Evolutionary conservation across 805 yeast genomes (phyloP).

Genomic region (Saturnispora hagleri): DNA sequence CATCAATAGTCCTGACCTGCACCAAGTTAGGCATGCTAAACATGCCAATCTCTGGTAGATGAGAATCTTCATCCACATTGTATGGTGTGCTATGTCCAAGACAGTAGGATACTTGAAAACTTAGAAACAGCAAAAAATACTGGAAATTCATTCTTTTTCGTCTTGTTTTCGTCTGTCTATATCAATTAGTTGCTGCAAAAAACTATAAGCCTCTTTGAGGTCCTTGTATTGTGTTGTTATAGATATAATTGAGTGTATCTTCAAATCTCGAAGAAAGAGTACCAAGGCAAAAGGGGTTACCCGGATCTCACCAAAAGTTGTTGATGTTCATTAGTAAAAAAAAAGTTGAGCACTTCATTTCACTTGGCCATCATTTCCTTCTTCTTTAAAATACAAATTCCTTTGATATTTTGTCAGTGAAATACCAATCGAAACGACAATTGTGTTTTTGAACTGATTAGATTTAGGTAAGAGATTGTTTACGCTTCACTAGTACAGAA

Average conservation of each 20-base stretch:
- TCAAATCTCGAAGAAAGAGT: neutral
- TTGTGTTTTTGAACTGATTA: neutral
- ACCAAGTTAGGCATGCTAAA: conserved; percentile 23
- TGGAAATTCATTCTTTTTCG: neutral
- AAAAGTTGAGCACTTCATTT: neutral
- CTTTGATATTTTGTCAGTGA: neutral
- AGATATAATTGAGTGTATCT: neutral
- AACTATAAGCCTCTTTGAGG: neutral
- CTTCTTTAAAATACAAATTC: neutral
- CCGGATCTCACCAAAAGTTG: neutral
- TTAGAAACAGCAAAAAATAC: neutral
- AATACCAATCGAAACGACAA: neutral
- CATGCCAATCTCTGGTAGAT: conserved; percentile 1
- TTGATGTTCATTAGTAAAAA: neutral
- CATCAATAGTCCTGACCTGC: conserved; percentile 15
- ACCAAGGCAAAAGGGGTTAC: neutral
- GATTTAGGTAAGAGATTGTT: neutral
- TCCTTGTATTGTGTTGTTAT: neutral
- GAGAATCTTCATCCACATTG: neutral
- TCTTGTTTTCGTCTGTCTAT: neutral
- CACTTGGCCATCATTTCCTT: neutral
- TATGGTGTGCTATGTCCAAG: neutral
- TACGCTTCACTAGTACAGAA: neutral
- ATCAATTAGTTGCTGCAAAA: neutral
- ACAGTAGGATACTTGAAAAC: neutral